phyloP scores from a whole-genome alignment of 2,329 filamentous ascomycete species.

The Trichoderma sp. region DNA sequence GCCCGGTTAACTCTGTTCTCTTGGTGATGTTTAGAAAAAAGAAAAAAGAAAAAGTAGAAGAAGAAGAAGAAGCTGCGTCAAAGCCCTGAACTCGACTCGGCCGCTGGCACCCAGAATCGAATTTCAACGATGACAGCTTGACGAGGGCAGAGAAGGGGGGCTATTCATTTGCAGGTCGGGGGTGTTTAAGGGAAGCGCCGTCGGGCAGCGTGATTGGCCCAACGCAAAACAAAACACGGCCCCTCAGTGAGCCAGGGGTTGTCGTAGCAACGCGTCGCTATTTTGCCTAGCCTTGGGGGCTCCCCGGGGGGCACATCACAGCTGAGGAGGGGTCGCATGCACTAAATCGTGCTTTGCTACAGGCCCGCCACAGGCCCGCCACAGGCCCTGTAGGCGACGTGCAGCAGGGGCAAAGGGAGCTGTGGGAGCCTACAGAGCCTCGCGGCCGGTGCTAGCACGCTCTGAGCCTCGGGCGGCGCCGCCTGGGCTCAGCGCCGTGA shows the following conservation, averaged over 20 bases:
- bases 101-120: slow-evolving; percentile 19
- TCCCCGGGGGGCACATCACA: slow-evolving; percentile 6
- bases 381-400: slow-evolving; percentile 1
- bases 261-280: slow-evolving; percentile 31
- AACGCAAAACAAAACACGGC: slow-evolving; percentile 38
- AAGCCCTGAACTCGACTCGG: slow-evolving; percentile 26
- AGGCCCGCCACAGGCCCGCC: neutral
- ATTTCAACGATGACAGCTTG: slow-evolving; percentile 30
- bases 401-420: slow-evolving; percentile 13
- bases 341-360: slow-evolving; percentile 20
- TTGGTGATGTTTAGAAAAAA: neutral
- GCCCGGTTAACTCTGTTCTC: slow-evolving; percentile 23
- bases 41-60: neutral
- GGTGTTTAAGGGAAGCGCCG: slow-evolving; percentile 38
- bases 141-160: slow-evolving; percentile 32
- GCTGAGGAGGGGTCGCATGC: slow-evolving; percentile 24
- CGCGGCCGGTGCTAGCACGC: neutral
- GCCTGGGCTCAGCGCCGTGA: neutral
- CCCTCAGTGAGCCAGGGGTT: slow-evolving; percentile 30
- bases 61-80: slow-evolving; percentile 9
- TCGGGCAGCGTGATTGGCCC: slow-evolving; percentile 35
- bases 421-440: slow-evolving; percentile 9
- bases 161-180: slow-evolving; percentile 32
- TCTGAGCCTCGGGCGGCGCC: neutral
- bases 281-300: slow-evolving; percentile 9